A percentile compares a stretch with the other conserved stretches of the same genome.
These are phyloP conservation scores for Quercus ilex DNA, from an alignment of 306 rosid species.

Conservation along the genomic window DNA sequence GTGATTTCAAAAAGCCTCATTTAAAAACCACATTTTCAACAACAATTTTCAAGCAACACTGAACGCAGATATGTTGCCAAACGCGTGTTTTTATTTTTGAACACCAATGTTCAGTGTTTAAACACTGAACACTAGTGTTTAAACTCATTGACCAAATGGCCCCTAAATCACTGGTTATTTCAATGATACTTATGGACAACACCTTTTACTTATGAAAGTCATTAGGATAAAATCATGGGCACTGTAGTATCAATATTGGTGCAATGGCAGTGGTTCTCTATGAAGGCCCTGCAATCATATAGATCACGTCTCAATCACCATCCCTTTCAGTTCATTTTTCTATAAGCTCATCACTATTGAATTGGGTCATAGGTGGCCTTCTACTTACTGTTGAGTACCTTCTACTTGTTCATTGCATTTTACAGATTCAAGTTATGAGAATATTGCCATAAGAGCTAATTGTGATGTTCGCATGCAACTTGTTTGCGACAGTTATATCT, in stretches of 20 bases:
- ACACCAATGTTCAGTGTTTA: too few relatives aligned
- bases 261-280: constrained; percentile 49
- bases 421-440: constrained; percentile 23
- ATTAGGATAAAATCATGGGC: constrained; percentile 44
- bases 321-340: not conserved
- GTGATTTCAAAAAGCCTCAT: too few relatives aligned
- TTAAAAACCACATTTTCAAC: too few relatives aligned
- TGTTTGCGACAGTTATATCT: constrained; percentile 5
- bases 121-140: too few relatives aligned
- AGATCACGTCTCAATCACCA: not conserved
- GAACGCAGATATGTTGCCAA: too few relatives aligned
- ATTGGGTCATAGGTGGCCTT: constrained; percentile 51
- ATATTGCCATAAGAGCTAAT: constrained; percentile 20
- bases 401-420: not conserved
- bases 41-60: too few relatives aligned
- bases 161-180: too few relatives aligned
- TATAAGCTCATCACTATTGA: constrained; percentile 13
- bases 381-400: constrained; percentile 29
- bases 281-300: constrained; percentile 35
- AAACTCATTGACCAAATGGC: too few relatives aligned
- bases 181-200: too few relatives aligned
- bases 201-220: too few relatives aligned
- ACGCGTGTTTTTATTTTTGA: too few relatives aligned
- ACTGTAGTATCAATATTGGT: constrained; percentile 42
- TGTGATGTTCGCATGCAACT: constrained; percentile 20